Base-by-base conservation (phyloP, 2,329 filamentous ascomycete genomes). In the Fusarium papillatum region DNA sequence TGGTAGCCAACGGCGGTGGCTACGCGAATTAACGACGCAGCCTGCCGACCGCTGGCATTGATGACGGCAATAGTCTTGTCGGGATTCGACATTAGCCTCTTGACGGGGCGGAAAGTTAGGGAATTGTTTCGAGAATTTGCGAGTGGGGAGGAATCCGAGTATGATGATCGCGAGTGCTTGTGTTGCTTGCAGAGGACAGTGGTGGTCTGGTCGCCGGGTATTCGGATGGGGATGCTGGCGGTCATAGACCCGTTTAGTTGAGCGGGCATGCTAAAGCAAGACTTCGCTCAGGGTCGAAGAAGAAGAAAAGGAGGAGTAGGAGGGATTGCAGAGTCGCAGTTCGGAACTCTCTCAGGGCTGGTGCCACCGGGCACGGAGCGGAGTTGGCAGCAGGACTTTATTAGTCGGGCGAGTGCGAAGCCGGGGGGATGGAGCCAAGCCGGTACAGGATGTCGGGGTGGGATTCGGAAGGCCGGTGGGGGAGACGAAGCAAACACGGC, bases 41-140 rank as follows among this genome's bases (percentile, higher is more conserved):
- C 95, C 88, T 99, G 97, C 80, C 97, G 94, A 81, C 97, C 97
- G 83, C 95, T 96, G 82, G 95, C 95, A 86, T 98, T 98, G 87
- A 98, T 96, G 82, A 98, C 93, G 82, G 96, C 96, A 81, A 98
- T 95, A 67, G 94, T 97, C 87, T 96, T 97, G 82, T 90, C 89
- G 55, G 90, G 89, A 36, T 87, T 86, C 71, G 89, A 88, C 85
- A 90, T 91, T 77, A 89, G 85, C 77, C 90, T 87, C 83, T 92
- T 92, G 59, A 88, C 84, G 19, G 90, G 90, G 24, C 90, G 90
- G 78, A 91, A 91, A n/a, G 87, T 91, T 70, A 91, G 78, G 26
- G 90, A 92, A 77, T 90, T 91, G 77, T 91, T 92, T 76, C 90
- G 85, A 19, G 90, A 90, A 69, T 79, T 81, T 64, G 86, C 84